Conservation (phyloP, 805 yeast genomes). For the Priceomyces medius region DNA sequence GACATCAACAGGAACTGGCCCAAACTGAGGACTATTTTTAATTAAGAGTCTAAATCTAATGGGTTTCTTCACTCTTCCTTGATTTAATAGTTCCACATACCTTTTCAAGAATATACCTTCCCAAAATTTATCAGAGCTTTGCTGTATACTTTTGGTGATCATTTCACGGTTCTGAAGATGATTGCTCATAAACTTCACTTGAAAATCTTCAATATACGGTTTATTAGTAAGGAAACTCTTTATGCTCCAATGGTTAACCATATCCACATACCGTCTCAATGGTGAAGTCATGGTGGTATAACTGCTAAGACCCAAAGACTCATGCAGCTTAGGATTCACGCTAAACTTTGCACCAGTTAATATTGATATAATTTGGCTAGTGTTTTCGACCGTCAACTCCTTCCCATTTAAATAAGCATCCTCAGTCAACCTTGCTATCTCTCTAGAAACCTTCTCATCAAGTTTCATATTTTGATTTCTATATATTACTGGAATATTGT, state of each 20-base stretch:
- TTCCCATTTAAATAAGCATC: slow-evolving; percentile 13
- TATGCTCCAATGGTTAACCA: slow-evolving; percentile 77
- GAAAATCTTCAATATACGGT: slow-evolving; percentile 1
- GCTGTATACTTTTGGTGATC: slow-evolving; percentile 22
- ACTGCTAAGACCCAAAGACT: slow-evolving; percentile 57
- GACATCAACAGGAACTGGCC: slow-evolving; percentile 24
- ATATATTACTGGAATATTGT: slow-evolving; percentile 54
- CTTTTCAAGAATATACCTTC: slow-evolving; percentile 33
- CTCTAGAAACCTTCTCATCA: slow-evolving; percentile 17
- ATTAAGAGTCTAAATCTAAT: slow-evolving; percentile 24
- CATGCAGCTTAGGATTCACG: slow-evolving; percentile 49
- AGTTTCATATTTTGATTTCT: slow-evolving; percentile 34
- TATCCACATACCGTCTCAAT: slow-evolving; percentile 76
- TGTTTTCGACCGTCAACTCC: slow-evolving; percentile 36
- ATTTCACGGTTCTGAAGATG: slow-evolving; percentile 34
- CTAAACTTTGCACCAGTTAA: slow-evolving; percentile 55
- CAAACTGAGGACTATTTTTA: slow-evolving; percentile 24
- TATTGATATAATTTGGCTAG: slow-evolving; percentile 43
- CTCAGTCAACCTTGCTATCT: slow-evolving; percentile 23
- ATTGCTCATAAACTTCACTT: slow-evolving; percentile 19
- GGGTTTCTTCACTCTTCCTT: slow-evolving; percentile 15
- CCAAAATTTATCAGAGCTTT: slow-evolving; percentile 34
- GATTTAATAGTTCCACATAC: slow-evolving; percentile 20
- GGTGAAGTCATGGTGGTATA: slow-evolving; percentile 89
- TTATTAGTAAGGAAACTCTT: slow-evolving; percentile 16